These are phyloP conservation scores for Acanthamoeba triangularis DNA, from an alignment of 208 protist species.

Conservation along the genomic window DNA sequence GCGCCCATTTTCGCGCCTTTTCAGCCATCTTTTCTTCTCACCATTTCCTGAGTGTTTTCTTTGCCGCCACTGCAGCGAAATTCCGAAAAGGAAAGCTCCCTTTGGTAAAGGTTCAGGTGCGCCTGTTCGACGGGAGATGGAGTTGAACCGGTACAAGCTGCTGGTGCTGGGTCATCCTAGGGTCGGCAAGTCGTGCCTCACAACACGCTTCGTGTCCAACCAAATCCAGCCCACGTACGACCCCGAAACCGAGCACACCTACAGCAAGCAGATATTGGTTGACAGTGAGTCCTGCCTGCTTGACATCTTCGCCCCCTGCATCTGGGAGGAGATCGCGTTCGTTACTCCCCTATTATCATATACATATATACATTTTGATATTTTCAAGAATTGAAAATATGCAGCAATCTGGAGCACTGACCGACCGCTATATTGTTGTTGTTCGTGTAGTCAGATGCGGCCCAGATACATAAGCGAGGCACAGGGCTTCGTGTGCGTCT, in stretches of 20 bases:
- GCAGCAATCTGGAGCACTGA: too few species aligned
- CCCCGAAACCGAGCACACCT: slow-evolving; percentile 69
- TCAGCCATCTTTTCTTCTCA: too few species aligned
- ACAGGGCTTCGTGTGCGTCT: slow-evolving; percentile 85
- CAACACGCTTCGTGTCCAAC: background rate
- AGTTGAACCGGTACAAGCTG: too few species aligned
- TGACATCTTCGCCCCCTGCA: slow-evolving; percentile 78
- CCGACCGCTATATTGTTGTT: background rate
- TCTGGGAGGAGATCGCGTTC: slow-evolving; percentile 85
- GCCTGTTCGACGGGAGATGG: too few species aligned
- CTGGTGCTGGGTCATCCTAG: too few species aligned
- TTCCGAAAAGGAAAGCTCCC: too few species aligned
- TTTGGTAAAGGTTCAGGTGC: too few species aligned
- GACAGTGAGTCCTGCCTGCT: background rate
- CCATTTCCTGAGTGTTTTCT: too few species aligned
- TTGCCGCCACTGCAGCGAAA: too few species aligned
- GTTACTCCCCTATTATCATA: slow-evolving; percentile 77
- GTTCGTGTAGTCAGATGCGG: background rate
- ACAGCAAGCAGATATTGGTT: background rate
- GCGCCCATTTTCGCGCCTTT: too few species aligned
- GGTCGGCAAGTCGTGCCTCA: background rate
- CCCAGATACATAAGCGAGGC: slow-evolving; percentile 79
- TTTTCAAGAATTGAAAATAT: too few species aligned
- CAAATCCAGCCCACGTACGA: slow-evolving; percentile 55
- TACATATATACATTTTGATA: too few species aligned